A percentile compares a stretch with the other conserved stretches of the same genome.
phyloP scores from a whole-genome alignment of 2,329 filamentous ascomycete species.

The Stachybotrys chlorohalonatus region DNA sequence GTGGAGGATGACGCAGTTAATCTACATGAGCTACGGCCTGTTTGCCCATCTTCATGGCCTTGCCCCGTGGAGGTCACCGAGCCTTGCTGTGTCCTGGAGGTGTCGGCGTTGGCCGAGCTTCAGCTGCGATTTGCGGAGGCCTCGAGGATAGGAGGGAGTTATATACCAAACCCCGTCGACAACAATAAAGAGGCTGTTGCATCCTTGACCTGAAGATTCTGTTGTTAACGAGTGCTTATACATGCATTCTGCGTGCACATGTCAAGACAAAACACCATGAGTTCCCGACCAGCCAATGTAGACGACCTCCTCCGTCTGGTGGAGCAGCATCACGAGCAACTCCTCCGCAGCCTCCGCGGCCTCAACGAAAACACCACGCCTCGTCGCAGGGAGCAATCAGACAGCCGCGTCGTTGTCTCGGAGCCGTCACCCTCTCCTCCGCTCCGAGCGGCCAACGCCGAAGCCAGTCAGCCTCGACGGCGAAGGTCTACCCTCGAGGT shows the following conservation, averaged over 20 bases:
- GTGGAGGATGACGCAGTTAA: background rate
- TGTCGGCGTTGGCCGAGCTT: background rate
- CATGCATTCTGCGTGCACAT: background rate
- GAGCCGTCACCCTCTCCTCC: slow-evolving; percentile 16
- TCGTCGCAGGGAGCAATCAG: slow-evolving; percentile 10
- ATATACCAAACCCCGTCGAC: background rate
- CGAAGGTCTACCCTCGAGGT: slow-evolving; percentile 21
- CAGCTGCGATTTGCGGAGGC: background rate
- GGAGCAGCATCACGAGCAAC: slow-evolving; percentile 24
- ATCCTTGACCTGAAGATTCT: too few relatives aligned
- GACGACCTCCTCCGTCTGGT: slow-evolving; percentile 24
- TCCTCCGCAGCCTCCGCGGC: slow-evolving; percentile 17
- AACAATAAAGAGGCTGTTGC: background rate
- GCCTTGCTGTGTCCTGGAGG: background rate
- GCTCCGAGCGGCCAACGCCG: slow-evolving; percentile 15
- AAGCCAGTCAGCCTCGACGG: slow-evolving; percentile 5
- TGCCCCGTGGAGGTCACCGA: background rate
- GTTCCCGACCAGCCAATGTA: slow-evolving; percentile 12
- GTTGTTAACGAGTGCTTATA: too few relatives aligned
- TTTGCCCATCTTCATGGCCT: background rate
- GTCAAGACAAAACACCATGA: slow-evolving; percentile 1
- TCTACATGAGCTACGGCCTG: background rate
- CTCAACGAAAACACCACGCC: slow-evolving; percentile 17
- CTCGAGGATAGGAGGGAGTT: background rate
- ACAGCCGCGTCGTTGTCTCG: slow-evolving; percentile 10